These are phyloP conservation scores for Kurtzmaniella quercitrusa DNA, from an alignment of 1,139 yeast genomes.

Conservation along the genomic window DNA sequence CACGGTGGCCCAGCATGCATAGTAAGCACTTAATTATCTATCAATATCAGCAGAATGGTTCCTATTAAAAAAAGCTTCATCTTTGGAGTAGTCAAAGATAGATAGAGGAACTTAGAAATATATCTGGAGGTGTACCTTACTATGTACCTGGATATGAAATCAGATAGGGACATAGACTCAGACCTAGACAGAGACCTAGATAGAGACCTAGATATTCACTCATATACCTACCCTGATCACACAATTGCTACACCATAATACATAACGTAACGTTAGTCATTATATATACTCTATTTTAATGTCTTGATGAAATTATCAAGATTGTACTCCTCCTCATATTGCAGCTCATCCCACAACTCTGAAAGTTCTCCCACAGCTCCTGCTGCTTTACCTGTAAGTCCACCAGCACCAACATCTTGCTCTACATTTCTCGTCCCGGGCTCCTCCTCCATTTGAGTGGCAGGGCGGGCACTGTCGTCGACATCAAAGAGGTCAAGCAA, in stretches of 20 bases:
- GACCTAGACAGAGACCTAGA: too few species aligned
- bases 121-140: too few species aligned
- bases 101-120: too few species aligned
- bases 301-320: constrained; percentile 88
- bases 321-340: constrained; percentile 94
- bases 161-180: too few species aligned
- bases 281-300: constrained; percentile 29
- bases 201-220: too few species aligned
- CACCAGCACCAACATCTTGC: constrained; percentile 53
- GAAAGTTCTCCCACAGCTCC: constrained; percentile 82
- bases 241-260: not conserved
- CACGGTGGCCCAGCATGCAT: too few species aligned
- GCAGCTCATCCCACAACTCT: constrained; percentile 96
- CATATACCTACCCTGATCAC: too few species aligned
- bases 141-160: too few species aligned
- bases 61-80: too few species aligned
- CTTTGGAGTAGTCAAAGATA: too few species aligned
- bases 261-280: not conserved
- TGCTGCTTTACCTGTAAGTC: constrained; percentile 60
- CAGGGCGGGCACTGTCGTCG: constrained; percentile 49
- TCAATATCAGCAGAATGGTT: too few species aligned
- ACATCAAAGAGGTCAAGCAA: constrained; percentile 83
- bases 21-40: too few species aligned
- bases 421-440: constrained; percentile 30
- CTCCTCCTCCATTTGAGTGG: constrained; percentile 22